Evolutionary conservation across 768 basidiomycete genomes (phyloP).

Genomic region (Calocera cornea): DNA sequence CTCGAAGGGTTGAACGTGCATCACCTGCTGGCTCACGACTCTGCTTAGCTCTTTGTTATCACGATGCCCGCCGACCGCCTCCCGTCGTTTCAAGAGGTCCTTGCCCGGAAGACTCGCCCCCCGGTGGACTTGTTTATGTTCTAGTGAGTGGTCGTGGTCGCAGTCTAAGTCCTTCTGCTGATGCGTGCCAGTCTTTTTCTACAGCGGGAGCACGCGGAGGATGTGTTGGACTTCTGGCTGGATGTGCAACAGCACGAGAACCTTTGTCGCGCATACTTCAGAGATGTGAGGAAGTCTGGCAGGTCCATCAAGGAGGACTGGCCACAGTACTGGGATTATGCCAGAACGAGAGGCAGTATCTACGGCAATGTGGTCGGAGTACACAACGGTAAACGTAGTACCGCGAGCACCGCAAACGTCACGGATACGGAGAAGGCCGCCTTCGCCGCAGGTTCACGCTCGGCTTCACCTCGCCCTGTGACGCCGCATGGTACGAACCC

Average conservation of each 20-base stretch:
- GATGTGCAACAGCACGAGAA: constrained; percentile 99
- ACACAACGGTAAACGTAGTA: constrained; percentile 62
- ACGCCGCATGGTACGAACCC: constrained; percentile 38
- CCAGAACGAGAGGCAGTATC: constrained; percentile 79
- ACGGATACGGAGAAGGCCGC: constrained; percentile 52
- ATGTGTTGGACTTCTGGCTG: constrained; percentile 95
- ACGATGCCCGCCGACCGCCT: constrained; percentile 15
- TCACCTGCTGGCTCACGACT: not conserved
- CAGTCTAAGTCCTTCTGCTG: too few relatives aligned
- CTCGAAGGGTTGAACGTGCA: not conserved
- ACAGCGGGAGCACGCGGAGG: constrained; percentile 90
- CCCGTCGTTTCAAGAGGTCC: constrained; percentile 49
- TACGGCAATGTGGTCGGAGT: constrained; percentile 82
- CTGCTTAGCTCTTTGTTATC: too few relatives aligned
- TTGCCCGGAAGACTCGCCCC: constrained; percentile 77
- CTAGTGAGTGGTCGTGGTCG: constrained; percentile 50
- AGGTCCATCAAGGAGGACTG: constrained; percentile 89
- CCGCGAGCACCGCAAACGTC: constrained; percentile 63
- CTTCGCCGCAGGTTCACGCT: constrained; percentile 30
- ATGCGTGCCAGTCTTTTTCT: constrained; percentile 62
- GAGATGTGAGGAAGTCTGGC: constrained; percentile 92
- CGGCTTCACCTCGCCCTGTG: constrained; percentile 21
- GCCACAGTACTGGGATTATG: constrained; percentile 97
- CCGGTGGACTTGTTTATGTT: constrained; percentile 99
- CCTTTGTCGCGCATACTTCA: constrained; percentile 96